phyloP scores from a whole-genome alignment of 2,329 filamentous ascomycete genomes.

The Dothistroma septosporum region DNA sequence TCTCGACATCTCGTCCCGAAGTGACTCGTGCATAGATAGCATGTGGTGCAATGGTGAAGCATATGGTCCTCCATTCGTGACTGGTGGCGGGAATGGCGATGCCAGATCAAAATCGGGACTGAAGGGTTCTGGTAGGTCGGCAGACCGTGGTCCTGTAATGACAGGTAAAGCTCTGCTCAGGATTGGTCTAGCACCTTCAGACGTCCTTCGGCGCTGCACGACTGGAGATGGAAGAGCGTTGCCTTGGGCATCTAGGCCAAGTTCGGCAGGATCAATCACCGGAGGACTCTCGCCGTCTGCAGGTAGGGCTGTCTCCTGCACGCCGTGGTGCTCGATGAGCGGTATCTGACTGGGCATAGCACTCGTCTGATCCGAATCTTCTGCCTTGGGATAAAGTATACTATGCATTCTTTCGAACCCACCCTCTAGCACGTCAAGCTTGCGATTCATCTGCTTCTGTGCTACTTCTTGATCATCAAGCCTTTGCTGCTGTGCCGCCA shows the following conservation, averaged over 20 bases:
- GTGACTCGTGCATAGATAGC: constrained; percentile 57
- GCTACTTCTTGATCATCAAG: constrained; percentile 43
- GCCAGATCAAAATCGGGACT: constrained; percentile 28
- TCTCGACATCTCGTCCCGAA: constrained; percentile 57
- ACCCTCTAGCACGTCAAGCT: constrained; percentile 44
- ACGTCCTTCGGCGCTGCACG: neutral
- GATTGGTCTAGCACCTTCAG: constrained; percentile 6
- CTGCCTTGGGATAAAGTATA: constrained; percentile 33
- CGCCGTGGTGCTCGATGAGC: constrained; percentile 13
- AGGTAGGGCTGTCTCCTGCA: neutral
- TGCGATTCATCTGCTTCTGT: constrained; percentile 42
- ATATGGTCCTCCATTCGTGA: constrained; percentile 36
- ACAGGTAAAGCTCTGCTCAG: constrained; percentile 12
- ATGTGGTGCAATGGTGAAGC: constrained; percentile 54
- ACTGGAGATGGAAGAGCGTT: neutral
- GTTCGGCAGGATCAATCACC: neutral
- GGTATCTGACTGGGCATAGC: constrained; percentile 25
- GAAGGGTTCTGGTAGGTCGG: constrained; percentile 24
- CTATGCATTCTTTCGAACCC: constrained; percentile 43
- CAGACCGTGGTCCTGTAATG: constrained; percentile 18
- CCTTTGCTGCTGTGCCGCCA: constrained; percentile 41
- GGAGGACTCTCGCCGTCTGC: constrained; percentile 2
- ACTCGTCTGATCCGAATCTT: constrained; percentile 20
- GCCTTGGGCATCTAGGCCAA: constrained; percentile 2
- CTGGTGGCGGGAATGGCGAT: constrained; percentile 25